Evolutionary conservation across 2,329 filamentous ascomycete genomes (phyloP).

Genomic region (Erysiphe pulchra): DNA sequence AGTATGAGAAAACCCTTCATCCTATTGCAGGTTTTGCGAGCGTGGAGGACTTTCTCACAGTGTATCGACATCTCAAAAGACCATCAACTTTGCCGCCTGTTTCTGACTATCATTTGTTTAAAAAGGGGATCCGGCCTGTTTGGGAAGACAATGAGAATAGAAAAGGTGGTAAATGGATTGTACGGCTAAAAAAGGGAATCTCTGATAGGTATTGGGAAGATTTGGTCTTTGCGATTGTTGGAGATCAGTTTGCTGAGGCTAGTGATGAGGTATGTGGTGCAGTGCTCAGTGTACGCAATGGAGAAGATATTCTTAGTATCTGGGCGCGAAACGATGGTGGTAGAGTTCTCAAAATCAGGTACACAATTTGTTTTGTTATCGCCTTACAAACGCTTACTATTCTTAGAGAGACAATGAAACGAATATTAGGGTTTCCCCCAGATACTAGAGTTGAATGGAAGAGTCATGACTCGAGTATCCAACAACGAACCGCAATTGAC

Average conservation of each 20-base stretch:
- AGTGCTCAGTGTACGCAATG: constrained; percentile 79
- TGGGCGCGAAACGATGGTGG: constrained; percentile 90
- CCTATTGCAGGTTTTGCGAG: constrained; percentile 60
- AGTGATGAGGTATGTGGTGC: constrained; percentile 86
- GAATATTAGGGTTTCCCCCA: constrained; percentile 57
- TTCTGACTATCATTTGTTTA: constrained; percentile 95
- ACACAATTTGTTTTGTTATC: constrained; percentile 13
- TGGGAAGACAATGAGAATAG: constrained; percentile 98
- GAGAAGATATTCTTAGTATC: constrained; percentile 91
- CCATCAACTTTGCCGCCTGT: constrained; percentile 74
- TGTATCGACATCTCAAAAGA: constrained; percentile 72
- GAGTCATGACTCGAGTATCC: constrained; percentile 86
- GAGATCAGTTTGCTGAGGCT: constrained; percentile 82
- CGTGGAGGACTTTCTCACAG: constrained; percentile 72
- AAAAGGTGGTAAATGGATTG: constrained; percentile 89
- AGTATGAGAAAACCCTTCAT: constrained; percentile 92
- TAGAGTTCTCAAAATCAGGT: constrained; percentile 90
- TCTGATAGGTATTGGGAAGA: constrained; percentile 96
- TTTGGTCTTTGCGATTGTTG: constrained; percentile 66
- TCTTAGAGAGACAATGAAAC: constrained; percentile 72
- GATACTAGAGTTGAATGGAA: constrained; percentile 91
- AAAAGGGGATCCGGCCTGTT: constrained; percentile 82
- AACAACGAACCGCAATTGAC: constrained; percentile 71
- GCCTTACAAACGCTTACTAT: constrained; percentile 1
- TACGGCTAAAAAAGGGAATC: constrained; percentile 89